Evolutionary conservation across 257 asterid species (phyloP), one percentile per base, ranked within the genome.

Genomic region (Rubia yunnanensis): DNA sequence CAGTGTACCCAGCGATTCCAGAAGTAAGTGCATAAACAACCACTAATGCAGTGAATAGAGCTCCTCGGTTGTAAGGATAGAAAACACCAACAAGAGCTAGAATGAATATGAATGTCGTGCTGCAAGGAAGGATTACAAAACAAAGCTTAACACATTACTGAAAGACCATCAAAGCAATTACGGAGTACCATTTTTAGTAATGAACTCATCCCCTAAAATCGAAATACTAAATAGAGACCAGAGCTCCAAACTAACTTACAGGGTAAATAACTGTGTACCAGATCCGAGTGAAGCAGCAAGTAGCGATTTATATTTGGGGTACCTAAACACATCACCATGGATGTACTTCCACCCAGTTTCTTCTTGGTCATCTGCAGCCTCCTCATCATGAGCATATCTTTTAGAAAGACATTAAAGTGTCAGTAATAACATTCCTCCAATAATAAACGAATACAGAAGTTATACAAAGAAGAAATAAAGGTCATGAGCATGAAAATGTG

Each of bases 31-130:
- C 79, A 57, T 78, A 78, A 28, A 78, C 74, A 60, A 78, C 76
- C 71, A 78, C 76, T n/a, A 79, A 73, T 2, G 83, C 80, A 30
- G 83, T 70, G 66, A 78, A 78, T 0, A 78, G 76, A 31, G 82
- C 79, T 70, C 83, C 76, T 17, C 83, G 83, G 73, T 79, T 79
- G 67, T 79, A 79, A 20, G 83, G 83, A 57, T 79, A 79, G 70
- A 79, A 79, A 50, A 75, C 83, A 22, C 83, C 83, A 65, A 78
- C 82, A 28, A 78, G 72, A 35, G 82, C 79, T 27, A 78, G 82
- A 26, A 78, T 49, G 50, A 79, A 79, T 44, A 79, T 75, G 38
- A 76, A 79, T 50, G 73, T 67, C 39, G 83, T 64, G 14, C 83
- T 79, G 80, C 38, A 69, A 67, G 7, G 18, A 17, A 53, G 48